These are phyloP conservation scores for Lipomyces chichibuensis DNA, from an alignment of 805 yeast species.

Conservation along the genomic window DNA sequence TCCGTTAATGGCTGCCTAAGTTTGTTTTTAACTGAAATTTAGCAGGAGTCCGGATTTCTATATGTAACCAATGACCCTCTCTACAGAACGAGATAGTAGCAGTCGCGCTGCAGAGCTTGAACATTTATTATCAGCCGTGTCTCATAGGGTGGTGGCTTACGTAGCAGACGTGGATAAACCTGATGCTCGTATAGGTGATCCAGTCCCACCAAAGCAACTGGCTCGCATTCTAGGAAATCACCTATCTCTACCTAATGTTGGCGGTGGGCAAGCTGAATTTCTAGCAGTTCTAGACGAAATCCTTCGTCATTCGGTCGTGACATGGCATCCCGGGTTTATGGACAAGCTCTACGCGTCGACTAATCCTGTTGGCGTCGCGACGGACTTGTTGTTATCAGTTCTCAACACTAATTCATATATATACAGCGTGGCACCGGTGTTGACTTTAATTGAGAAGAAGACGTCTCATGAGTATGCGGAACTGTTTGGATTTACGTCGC, in stretches of 20 bases:
- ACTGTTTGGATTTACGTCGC: slow-evolving; percentile 60
- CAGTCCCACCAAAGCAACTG: slow-evolving; percentile 31
- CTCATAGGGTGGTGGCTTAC: slow-evolving; percentile 56
- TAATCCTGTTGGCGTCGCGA: slow-evolving; percentile 78
- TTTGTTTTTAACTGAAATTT: no score
- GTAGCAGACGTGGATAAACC: slow-evolving; percentile 52
- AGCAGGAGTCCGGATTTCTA: no score
- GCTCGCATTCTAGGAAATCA: slow-evolving; percentile 12
- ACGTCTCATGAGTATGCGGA: slow-evolving; percentile 69
- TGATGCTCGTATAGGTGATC: slow-evolving; percentile 52
- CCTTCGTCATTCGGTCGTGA: slow-evolving; percentile 69
- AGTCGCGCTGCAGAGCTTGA: slow-evolving; percentile 55
- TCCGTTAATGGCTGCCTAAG: no score
- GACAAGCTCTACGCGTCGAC: slow-evolving; percentile 86
- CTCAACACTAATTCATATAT: slow-evolving; percentile 86
- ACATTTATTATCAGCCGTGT: slow-evolving; percentile 51
- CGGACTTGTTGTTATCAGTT: slow-evolving; percentile 68
- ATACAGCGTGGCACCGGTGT: slow-evolving; percentile 72
- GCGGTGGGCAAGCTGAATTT: slow-evolving; percentile 47
- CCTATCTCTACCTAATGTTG: slow-evolving; percentile 21
- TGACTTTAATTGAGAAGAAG: slow-evolving; percentile 72
- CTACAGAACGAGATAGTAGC: not conserved
- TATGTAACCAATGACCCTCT: not conserved
- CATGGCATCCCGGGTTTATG: slow-evolving; percentile 86
- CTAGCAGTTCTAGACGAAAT: slow-evolving; percentile 57